phyloP scores from a whole-genome alignment of 257 asterid species.

The Coffea canephora region DNA sequence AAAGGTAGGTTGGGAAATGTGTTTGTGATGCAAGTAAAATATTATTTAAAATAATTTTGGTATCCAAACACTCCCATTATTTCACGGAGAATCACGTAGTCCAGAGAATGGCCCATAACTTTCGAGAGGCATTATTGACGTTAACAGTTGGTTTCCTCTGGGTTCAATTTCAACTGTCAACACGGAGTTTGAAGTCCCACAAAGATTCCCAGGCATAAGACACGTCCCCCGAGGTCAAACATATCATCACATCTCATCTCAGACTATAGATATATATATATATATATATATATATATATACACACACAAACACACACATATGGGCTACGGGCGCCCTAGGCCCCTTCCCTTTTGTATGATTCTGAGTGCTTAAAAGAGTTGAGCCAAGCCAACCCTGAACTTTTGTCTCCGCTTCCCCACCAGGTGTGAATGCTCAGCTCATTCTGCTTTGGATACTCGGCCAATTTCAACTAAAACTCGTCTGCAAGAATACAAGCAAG shows the following conservation, averaged over 20 bases:
- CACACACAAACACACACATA: no score
- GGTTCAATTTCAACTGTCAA: constrained; percentile 31
- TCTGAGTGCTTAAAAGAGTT: not conserved
- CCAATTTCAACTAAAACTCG: not conserved
- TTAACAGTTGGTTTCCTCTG: constrained; percentile 14
- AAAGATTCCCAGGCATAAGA: constrained; percentile 27
- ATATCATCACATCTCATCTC: not conserved
- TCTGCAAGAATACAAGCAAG: not conserved
- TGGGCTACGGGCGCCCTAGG: not conserved
- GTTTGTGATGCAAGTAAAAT: no score
- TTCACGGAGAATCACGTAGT: constrained; percentile 10
- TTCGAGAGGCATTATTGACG: constrained; percentile 9
- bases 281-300: no score
- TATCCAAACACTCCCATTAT: no score
- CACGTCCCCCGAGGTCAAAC: constrained; percentile 22
- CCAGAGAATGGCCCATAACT: constrained; percentile 21
- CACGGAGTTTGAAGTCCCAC: constrained; percentile 33
- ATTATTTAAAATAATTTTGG: no score
- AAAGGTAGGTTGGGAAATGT: no score
- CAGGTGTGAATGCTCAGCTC: not conserved
- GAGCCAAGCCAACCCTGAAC: not conserved
- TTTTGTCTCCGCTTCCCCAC: not conserved
- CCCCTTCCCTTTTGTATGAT: not conserved
- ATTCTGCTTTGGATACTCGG: not conserved
- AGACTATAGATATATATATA: not conserved